Percentiles rank a stretch among this genome's conserved stretches.
phyloP scores from a whole-genome alignment of 2,329 filamentous ascomycete species.

The Calonectria pauciramosa region DNA sequence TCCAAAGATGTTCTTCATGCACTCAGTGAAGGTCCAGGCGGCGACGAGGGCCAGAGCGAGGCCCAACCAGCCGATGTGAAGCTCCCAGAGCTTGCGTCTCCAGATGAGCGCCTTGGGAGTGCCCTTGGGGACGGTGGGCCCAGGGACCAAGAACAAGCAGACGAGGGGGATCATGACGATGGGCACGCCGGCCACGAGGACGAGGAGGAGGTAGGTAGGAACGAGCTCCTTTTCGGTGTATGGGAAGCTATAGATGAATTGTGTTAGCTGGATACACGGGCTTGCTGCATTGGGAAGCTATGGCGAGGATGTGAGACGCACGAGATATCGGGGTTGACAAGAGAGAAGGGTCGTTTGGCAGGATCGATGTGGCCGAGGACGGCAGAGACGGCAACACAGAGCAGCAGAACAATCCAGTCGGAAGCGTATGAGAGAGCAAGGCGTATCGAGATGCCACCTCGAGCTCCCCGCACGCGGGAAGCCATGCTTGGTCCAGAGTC shows the following conservation, averaged over 20 bases:
- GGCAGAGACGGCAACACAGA: slow-evolving; percentile 68
- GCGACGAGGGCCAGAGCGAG: slow-evolving; percentile 79
- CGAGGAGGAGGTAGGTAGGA: slow-evolving; percentile 72
- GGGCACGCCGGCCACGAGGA: slow-evolving; percentile 76
- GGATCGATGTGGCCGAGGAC: slow-evolving; percentile 73
- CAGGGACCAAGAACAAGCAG: slow-evolving; percentile 79
- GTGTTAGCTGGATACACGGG: slow-evolving; percentile 12
- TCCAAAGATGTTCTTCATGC: slow-evolving; percentile 83
- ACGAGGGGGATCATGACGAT: slow-evolving; percentile 77
- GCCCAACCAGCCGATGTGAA: slow-evolving; percentile 88
- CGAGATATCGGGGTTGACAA: slow-evolving; percentile 82
- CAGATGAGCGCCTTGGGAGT: slow-evolving; percentile 77
- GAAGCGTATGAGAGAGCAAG: slow-evolving; percentile 76
- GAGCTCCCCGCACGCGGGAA: slow-evolving; percentile 17
- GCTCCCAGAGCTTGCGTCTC: slow-evolving; percentile 90
- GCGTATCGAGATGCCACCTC: slow-evolving; percentile 47
- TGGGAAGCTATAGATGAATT: slow-evolving; percentile 69
- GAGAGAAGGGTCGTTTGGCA: slow-evolving; percentile 78
- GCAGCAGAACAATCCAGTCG: slow-evolving; percentile 80
- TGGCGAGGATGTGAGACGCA: slow-evolving; percentile 50
- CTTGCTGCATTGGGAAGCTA: not conserved
- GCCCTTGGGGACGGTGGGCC: slow-evolving; percentile 73
- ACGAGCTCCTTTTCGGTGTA: slow-evolving; percentile 80
- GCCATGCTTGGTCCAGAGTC: slow-evolving; percentile 39
- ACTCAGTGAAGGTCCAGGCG: slow-evolving; percentile 85